A percentile compares a stretch with the other conserved stretches of the same genome.
Conservation (phyloP, 2,329 filamentous ascomycete genomes). For the Sporothrix humicola region DNA sequence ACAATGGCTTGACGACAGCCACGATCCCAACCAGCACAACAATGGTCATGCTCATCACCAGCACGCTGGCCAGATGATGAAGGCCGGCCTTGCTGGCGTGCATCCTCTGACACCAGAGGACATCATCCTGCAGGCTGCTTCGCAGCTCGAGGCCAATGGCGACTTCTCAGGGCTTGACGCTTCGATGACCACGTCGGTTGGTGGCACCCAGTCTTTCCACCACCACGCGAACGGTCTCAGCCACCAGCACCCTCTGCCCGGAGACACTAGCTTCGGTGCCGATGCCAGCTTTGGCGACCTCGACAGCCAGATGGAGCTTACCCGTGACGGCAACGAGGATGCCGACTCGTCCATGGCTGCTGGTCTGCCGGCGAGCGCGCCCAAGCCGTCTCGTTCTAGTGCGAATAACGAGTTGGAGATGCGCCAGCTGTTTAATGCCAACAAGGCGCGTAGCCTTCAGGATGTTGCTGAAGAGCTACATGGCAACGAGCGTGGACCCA, state of each 20-base stretch:
- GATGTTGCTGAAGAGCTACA: slow-evolving; percentile 79
- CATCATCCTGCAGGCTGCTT: slow-evolving; percentile 63
- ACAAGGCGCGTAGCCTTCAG: slow-evolving; percentile 68
- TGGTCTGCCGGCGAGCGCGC: slow-evolving; percentile 47
- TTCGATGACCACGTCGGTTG: slow-evolving; percentile 54
- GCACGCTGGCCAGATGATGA: slow-evolving; percentile 50
- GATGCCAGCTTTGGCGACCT: slow-evolving; percentile 62
- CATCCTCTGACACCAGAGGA: slow-evolving; percentile 62
- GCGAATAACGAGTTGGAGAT: slow-evolving; percentile 83
- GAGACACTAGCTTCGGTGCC: slow-evolving; percentile 59
- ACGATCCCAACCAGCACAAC: slow-evolving; percentile 49
- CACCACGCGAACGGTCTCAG: slow-evolving; percentile 41
- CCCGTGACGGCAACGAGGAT: slow-evolving; percentile 65
- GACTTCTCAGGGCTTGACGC: slow-evolving; percentile 56
- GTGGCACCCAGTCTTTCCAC: slow-evolving; percentile 52
- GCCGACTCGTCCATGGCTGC: slow-evolving; percentile 56
- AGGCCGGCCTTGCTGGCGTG: slow-evolving; percentile 36
- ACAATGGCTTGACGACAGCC: slow-evolving; percentile 55
- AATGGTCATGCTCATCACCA: slow-evolving; percentile 54
- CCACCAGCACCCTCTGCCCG: slow-evolving; percentile 61
- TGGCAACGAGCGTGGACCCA: slow-evolving; percentile 78
- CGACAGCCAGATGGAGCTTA: slow-evolving; percentile 64
- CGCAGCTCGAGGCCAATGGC: slow-evolving; percentile 59
- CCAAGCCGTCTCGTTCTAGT: slow-evolving; percentile 68
- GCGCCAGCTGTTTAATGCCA: slow-evolving; percentile 73